Evolutionary conservation across 805 yeast species (phyloP), one percentile per base, ranked within the genome.

Genomic region (Wickerhamia fluorescens): DNA sequence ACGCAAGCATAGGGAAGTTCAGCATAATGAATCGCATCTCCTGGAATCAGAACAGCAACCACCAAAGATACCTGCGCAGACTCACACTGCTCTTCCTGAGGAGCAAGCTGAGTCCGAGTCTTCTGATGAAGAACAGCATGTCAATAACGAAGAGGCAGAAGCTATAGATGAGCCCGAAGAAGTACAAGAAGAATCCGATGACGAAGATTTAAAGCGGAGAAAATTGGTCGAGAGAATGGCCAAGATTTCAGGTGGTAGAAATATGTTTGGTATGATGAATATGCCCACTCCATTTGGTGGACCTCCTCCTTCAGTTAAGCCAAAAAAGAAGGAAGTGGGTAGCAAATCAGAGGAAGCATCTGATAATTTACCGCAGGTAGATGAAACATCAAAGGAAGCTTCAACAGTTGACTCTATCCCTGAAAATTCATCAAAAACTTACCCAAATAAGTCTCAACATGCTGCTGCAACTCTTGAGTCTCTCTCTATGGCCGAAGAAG

Each of bases 171-270:
- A 61, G 0, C 74, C 58, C 0, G 76, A 63, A 0, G 75, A 61
- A 0, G 75, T 62, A 2, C 75, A 66, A 3, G 75, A 64, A 0
- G 83, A 73, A 1, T 80, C 75, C 30, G 89, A 82, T 29, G 82
- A 75, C 24, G 94, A 83, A 47, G 92, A 82, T 37, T 65, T 78
- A 4, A 73, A 80, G 32, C 72, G 92, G 44, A 71, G 79, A 27
- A 84, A 79, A 5, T 63, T 89, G 30, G 78, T 94, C 13, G 96
- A 83, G 39, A 73, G 96, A 36, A 89, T 89, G 96, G 97, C 98
- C n/a, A 84, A 79, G 44, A 70, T 89, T 12, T 82, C 96, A 1
- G 94, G 95, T 13, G 87, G 87, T 4, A 70, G 81, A 58, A 79
- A 83, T 34, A 73, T 82, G 77, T 70, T 77, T 55, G 88, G 87